Percentiles rank a stretch among this genome's conserved stretches.
Evolutionary conservation across 1,139 yeast genomes (phyloP).

Genomic region (Candida tetrigidarum): DNA sequence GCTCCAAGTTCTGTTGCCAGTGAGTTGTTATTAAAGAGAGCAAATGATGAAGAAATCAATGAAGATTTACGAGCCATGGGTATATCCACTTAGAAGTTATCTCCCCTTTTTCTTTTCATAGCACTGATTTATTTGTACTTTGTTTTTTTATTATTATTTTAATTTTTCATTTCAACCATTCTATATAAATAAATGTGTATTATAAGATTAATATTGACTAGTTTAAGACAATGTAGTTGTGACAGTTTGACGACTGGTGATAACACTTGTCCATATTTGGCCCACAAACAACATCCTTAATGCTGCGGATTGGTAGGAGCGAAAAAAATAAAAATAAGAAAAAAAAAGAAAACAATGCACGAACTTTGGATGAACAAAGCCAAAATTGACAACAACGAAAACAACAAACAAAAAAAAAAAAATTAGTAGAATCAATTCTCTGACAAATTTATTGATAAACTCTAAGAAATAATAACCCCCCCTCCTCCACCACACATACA

Average conservation of each 20-base stretch:
- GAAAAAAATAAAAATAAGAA: neutral
- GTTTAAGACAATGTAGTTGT: too few species aligned
- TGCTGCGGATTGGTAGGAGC: neutral
- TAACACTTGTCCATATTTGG: neutral
- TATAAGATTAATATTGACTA: neutral
- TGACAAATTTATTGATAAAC: neutral
- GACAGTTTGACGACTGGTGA: neutral
- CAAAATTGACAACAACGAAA: conserved; percentile 1
- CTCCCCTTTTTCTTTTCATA: neutral
- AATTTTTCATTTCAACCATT: neutral
- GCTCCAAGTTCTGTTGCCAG: conserved; percentile 32
- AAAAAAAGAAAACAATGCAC: neutral
- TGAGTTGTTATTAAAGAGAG: conserved; percentile 49
- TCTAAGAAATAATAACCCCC: neutral
- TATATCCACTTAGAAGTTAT: conserved; percentile 22
- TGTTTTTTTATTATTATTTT: neutral
- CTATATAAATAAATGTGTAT: conserved; percentile 1
- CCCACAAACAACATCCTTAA: neutral
- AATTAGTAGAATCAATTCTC: neutral
- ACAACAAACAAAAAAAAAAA: neutral
- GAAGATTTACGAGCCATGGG: conserved; percentile 63
- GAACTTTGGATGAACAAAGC: neutral
- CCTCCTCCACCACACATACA: too few species aligned
- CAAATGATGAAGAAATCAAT: conserved; percentile 63
- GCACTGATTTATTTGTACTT: neutral